Conservation (phyloP, 148 eudicot species). For the Euryodendron excelsum region DNA sequence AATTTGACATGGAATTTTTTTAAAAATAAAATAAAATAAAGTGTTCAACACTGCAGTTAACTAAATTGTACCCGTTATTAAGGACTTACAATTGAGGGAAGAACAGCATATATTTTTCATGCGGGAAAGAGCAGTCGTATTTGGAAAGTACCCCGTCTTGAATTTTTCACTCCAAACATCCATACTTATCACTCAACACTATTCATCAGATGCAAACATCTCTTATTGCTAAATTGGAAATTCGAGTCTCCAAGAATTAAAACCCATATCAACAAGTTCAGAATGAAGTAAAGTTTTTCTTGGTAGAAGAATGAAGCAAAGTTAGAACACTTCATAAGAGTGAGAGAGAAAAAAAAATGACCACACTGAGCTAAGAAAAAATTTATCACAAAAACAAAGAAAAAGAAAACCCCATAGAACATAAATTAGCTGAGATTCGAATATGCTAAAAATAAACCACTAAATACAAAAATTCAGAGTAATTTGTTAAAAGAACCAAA, state of each 20-base stretch:
- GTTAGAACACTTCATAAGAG: neutral
- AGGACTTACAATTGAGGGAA: neutral
- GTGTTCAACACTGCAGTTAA: too few species aligned
- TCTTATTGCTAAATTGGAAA: neutral
- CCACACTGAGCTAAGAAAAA: too few species aligned
- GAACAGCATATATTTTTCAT: neutral
- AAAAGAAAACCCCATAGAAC: neutral
- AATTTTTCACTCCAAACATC: conserved; percentile 2
- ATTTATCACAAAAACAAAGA: neutral
- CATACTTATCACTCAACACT: neutral
- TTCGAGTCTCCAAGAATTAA: neutral
- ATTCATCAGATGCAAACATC: neutral
- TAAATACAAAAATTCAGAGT: neutral
- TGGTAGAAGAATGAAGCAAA: neutral
- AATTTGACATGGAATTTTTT: too few species aligned
- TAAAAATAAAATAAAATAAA: neutral
- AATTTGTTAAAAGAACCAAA: neutral
- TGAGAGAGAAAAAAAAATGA: neutral
- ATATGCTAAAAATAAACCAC: neutral
- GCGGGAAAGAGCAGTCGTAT: neutral
- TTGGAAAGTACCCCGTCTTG: neutral
- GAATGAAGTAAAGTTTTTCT: neutral
- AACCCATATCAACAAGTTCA: neutral
- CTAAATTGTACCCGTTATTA: too few species aligned
- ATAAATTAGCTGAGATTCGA: neutral